phyloP scores from a whole-genome alignment of 208 protist species.

The Acanthamoeba triangularis region DNA sequence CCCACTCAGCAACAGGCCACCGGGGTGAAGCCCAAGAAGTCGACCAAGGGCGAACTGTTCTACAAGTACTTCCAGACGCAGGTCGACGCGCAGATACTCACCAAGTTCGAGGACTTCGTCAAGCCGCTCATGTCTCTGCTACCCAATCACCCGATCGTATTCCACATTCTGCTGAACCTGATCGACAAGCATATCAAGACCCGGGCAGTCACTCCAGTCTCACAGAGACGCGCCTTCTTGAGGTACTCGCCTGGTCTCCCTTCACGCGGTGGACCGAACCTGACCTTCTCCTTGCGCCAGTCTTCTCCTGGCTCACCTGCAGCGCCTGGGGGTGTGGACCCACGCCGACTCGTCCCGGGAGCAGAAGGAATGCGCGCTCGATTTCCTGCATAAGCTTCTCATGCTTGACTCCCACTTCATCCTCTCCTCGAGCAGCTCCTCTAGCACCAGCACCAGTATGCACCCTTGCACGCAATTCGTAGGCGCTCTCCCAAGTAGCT shows the following conservation, averaged over 20 bases:
- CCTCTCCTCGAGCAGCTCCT: background rate
- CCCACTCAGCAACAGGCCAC: slow-evolving; percentile 60
- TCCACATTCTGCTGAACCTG: slow-evolving; percentile 76
- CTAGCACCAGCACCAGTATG: background rate
- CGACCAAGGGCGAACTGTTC: slow-evolving; percentile 79
- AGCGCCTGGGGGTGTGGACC: slow-evolving; percentile 69
- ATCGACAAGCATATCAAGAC: slow-evolving; percentile 76
- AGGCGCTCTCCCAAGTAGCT: background rate
- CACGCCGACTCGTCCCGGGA: slow-evolving; percentile 31
- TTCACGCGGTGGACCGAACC: background rate
- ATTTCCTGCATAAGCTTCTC: slow-evolving; percentile 66
- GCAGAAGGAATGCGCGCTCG: slow-evolving; percentile 76
- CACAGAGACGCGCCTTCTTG: slow-evolving; percentile 15
- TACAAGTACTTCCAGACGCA: slow-evolving; percentile 80
- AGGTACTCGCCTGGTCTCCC: background rate
- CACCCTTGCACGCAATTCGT: background rate
- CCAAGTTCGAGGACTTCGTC: slow-evolving; percentile 65
- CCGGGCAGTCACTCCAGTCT: background rate
- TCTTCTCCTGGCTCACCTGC: slow-evolving; percentile 62
- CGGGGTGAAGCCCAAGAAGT: slow-evolving; percentile 33
- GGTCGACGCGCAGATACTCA: slow-evolving; percentile 62
- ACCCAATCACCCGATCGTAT: slow-evolving; percentile 74
- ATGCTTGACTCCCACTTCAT: slow-evolving; percentile 59
- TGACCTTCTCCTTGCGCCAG: slow-evolving; percentile 9
- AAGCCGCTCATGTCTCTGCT: slow-evolving; percentile 73